Conservation (phyloP, 2,329 filamentous ascomycete species). For the Fusarium sp. region DNA sequence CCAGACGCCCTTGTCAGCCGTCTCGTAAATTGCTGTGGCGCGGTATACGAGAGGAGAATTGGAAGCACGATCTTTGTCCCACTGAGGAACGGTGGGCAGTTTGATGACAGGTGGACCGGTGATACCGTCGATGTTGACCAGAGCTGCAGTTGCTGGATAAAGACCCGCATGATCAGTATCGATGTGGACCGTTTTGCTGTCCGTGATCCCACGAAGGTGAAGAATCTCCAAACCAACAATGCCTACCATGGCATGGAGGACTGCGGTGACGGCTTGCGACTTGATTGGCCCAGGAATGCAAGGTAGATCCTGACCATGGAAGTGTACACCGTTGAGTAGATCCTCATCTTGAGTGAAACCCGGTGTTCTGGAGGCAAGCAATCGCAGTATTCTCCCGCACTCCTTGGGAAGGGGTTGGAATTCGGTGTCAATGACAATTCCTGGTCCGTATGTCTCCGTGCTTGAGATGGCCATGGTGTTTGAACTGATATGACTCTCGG, state of each 20-base stretch:
- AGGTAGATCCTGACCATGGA: not conserved
- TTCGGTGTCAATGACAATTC: not conserved
- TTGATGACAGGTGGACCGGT: too few species aligned
- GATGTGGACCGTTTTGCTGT: not conserved
- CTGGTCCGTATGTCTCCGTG: too few species aligned
- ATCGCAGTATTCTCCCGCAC: not conserved
- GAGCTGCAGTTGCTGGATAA: too few species aligned
- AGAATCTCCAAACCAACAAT: not conserved
- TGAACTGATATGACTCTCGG: too few species aligned
- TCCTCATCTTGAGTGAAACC: not conserved
- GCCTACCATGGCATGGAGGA: not conserved
- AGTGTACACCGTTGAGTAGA: not conserved
- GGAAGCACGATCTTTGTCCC: not conserved
- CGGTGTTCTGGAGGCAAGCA: not conserved
- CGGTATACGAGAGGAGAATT: not conserved
- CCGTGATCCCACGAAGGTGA: not conserved
- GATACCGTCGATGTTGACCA: too few species aligned
- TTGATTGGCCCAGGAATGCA: not conserved
- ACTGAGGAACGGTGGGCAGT: not conserved
- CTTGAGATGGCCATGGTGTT: too few species aligned
- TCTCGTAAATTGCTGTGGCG: conserved; percentile 34
- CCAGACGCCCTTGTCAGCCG: not conserved
- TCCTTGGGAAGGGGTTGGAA: not conserved
- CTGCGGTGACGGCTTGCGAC: not conserved
- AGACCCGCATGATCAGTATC: not conserved